A percentile compares a stretch with the other conserved stretches of the same genome.
phyloP scores from a whole-genome alignment of 495 filamentous ascomycete species.

The Podospora conica region DNA sequence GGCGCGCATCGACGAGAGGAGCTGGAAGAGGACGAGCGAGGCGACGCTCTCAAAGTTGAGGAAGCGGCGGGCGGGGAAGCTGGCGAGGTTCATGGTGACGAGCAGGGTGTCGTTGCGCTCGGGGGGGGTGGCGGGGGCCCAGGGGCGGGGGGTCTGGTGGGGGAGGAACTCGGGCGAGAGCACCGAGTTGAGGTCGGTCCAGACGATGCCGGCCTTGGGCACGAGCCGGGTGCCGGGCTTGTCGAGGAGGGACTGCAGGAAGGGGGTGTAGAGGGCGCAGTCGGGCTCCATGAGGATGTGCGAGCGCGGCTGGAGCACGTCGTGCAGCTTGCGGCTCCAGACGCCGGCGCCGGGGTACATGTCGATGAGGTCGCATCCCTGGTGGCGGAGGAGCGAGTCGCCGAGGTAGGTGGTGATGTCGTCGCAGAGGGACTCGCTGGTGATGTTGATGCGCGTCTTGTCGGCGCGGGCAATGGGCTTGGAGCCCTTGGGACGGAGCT shows the following conservation, averaged over 20 bases:
- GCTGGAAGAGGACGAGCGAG: slow-evolving; percentile 40
- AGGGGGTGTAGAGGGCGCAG: slow-evolving; percentile 42
- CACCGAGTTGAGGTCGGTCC: slow-evolving; percentile 45
- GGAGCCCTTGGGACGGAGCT: not conserved
- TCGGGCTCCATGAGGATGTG: slow-evolving; percentile 77
- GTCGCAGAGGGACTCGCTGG: slow-evolving; percentile 53
- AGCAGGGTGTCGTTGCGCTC: slow-evolving; percentile 60
- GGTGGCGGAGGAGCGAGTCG: slow-evolving; percentile 51
- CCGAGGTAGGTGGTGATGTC: slow-evolving; percentile 36
- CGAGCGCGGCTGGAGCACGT: slow-evolving; percentile 63
- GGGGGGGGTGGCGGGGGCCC: slow-evolving; percentile 20
- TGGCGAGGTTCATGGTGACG: slow-evolving; percentile 53
- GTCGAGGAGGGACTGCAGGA: slow-evolving; percentile 58
- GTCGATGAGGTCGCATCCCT: slow-evolving; percentile 75
- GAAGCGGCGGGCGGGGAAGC: slow-evolving; percentile 33
- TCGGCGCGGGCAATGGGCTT: slow-evolving; percentile 1
- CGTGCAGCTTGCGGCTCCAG: slow-evolving; percentile 69
- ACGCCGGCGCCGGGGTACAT: slow-evolving; percentile 71
- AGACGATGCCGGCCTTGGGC: slow-evolving; percentile 42
- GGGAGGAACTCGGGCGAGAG: slow-evolving; percentile 42
- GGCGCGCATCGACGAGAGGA: slow-evolving; percentile 39
- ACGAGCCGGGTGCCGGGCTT: slow-evolving; percentile 48
- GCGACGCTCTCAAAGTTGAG: slow-evolving; percentile 34
- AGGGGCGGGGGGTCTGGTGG: slow-evolving; percentile 35
- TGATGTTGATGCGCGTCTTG: slow-evolving; percentile 42